Base-by-base conservation (phyloP, 2,329 filamentous ascomycete species). In the Claviceps sorghi region DNA sequence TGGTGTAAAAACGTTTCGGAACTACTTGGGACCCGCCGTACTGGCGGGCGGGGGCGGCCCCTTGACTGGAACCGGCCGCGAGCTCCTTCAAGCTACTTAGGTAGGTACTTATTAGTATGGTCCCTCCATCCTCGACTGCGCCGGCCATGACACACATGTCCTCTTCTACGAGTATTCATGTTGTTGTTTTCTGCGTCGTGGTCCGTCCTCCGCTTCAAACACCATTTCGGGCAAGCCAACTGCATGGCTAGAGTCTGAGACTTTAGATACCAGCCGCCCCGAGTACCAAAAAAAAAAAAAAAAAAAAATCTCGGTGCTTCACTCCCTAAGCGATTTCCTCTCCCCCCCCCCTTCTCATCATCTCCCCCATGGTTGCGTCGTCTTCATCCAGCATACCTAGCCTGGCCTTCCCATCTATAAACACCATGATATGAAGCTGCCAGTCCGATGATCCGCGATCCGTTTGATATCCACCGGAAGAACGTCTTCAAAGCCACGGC, bases 401-500 rank as follows among this genome's bases (percentile, higher is more conserved):
- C 19, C 17, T 34, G 6, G 47, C 11, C 34, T 6, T n/a, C 7
- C 10, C 19, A 5, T 26, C 42, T 43, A 36, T 11, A 15, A 22
- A 13, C 22, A 22, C 44, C 52, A 46, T 58, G 62, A 60, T 53
- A 66, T 67, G 62, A 60, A 56, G 56, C 57, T 55, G 56, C 57
- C 61, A 57, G 57, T 54, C 56, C 57, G 50, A 70, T 69, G 66
- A 68, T 70, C 59, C 67, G 67, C 59, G 70, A 73, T 58, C 71
- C 72, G 34, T 75, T 74, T 65, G 65, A 69, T 58, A 62, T 71
- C 56, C 66, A 68, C 57, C 63, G 62, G 55, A 67, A 63, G 56
- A 72, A 70, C 59, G 71, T 75, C 58, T 70, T 80, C 56, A 72
- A 71, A 65, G 65, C 67, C 29, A 72, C 74, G 50, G 72, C 74